Percentiles rank a stretch among this genome's conserved stretches.
Evolutionary conservation across 2,329 filamentous ascomycete genomes (phyloP).

Genomic region (Myriosclerotinia curreyana): DNA sequence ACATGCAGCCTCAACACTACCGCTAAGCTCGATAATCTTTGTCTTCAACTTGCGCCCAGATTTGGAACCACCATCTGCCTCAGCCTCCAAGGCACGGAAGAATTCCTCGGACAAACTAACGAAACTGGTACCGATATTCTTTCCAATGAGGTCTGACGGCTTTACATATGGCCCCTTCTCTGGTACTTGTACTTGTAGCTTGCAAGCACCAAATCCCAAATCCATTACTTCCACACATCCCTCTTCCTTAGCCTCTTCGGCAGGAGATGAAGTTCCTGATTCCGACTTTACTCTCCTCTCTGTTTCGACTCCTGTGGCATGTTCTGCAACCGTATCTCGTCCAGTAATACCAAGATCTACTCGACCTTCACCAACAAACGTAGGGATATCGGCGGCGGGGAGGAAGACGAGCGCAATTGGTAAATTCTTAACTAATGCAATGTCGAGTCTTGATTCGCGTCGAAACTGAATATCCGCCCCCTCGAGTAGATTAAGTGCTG

Average conservation of each 20-base stretch:
- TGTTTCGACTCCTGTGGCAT: conserved; percentile 63
- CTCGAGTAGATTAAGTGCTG: conserved; percentile 83
- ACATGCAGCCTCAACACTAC: conserved; percentile 95
- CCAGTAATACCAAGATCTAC: conserved; percentile 96
- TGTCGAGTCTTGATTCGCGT: conserved; percentile 91
- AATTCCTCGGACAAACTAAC: conserved; percentile 79
- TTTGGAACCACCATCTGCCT: conserved; percentile 40
- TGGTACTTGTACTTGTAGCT: conserved; percentile 94
- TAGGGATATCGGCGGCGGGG: conserved; percentile 93
- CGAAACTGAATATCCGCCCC: conserved; percentile 96
- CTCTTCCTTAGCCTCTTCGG: conserved; percentile 44
- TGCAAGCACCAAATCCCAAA: conserved; percentile 85
- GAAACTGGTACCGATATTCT: conserved; percentile 95
- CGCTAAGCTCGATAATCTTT: conserved; percentile 89
- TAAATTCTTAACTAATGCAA: conserved; percentile 95
- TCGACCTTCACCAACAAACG: conserved; percentile 91
- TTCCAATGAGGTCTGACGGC: conserved; percentile 78
- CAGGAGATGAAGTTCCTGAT: conserved; percentile 46
- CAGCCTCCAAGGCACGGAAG: conserved; percentile 73
- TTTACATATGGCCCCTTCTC: conserved; percentile 71
- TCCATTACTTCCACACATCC: conserved; percentile 81
- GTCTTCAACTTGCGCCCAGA: conserved; percentile 64
- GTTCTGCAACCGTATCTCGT: conserved; percentile 86
- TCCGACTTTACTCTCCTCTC: conserved; percentile 49
- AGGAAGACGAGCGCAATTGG: conserved; percentile 95